A percentile compares a stretch with the other conserved stretches of the same genome.
phyloP scores from a whole-genome alignment of 495 filamentous ascomycete genomes.

The Tetracladium setigerum region DNA sequence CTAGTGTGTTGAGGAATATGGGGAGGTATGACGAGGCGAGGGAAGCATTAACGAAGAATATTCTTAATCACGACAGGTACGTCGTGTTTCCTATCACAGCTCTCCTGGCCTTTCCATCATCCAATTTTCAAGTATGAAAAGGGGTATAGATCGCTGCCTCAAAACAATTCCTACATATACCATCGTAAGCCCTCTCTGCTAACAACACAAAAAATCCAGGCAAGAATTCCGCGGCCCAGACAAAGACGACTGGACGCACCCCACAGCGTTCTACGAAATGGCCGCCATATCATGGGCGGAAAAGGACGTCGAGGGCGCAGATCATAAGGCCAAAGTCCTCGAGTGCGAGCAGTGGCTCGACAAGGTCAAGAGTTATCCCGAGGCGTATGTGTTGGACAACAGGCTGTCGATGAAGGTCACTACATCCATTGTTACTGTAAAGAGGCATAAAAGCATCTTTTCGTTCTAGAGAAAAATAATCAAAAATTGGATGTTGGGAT shows the following conservation, averaged over 20 bases:
- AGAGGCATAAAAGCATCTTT: constrained; percentile 44
- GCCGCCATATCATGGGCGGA: constrained; percentile 76
- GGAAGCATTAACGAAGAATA: constrained; percentile 46
- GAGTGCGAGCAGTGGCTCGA: constrained; percentile 69
- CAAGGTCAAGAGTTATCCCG: constrained; percentile 69
- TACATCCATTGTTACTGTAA: constrained; percentile 70
- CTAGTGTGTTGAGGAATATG: constrained; percentile 57
- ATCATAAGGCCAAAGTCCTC: constrained; percentile 33
- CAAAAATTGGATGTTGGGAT: not conserved
- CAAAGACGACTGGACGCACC: constrained; percentile 75
- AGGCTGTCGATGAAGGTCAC: constrained; percentile 80
- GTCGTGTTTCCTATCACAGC: constrained; percentile 16
- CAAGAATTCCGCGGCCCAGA: constrained; percentile 60
- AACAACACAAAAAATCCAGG: constrained; percentile 24
- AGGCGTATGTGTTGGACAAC: constrained; percentile 78
- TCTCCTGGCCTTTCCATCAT: too few species aligned
- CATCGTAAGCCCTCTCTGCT: not conserved
- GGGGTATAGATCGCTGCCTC: too few species aligned
- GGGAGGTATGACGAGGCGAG: constrained; percentile 56
- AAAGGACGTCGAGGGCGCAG: constrained; percentile 14
- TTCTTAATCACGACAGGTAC: constrained; percentile 55
- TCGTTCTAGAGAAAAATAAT: not conserved
- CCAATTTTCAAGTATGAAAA: too few species aligned
- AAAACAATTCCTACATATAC: not conserved
- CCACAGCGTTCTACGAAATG: constrained; percentile 84